Conservation (phyloP, 139 green algal species). For the Raphidocelis subcapitata region DNA sequence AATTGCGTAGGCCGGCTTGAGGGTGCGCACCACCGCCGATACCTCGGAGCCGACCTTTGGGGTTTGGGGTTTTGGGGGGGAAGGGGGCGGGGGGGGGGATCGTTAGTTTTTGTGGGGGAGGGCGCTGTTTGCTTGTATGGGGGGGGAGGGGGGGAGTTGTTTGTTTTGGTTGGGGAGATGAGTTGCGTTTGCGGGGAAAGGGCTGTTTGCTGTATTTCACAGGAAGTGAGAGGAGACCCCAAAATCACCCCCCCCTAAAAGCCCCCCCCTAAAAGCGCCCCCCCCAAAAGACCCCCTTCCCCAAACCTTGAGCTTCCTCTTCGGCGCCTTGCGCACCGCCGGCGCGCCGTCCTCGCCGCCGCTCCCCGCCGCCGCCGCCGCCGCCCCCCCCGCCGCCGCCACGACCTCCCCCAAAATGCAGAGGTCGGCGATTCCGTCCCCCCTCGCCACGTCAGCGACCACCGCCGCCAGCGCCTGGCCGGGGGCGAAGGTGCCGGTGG, state of each 20-base stretch:
- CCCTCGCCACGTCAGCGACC: constrained; percentile 74
- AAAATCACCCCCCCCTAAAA: no score
- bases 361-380: not conserved
- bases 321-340: not conserved
- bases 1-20: constrained; percentile 51
- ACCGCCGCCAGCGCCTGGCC: constrained; percentile 13
- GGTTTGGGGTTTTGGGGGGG: no score
- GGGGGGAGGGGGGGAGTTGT: no score
- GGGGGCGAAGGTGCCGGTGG: not conserved
- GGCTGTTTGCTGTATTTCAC: no score
- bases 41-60: constrained; percentile 4
- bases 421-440: constrained; percentile 77
- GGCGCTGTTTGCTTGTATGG: no score
- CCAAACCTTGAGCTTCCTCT: constrained; percentile 10
- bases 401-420: constrained; percentile 34
- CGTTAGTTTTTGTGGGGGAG: no score
- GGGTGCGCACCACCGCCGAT: constrained; percentile 14
- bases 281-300: no score
- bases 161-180: no score
- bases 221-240: no score
- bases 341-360: no score
- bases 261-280: no score
- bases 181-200: no score
- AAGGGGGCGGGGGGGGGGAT: not conserved
- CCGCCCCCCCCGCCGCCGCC: not conserved